A percentile compares a stretch with the other conserved stretches of the same genome.
Evolutionary conservation across 1,139 yeast genomes (phyloP).

Genomic region (Pneumocystis carinii): DNA sequence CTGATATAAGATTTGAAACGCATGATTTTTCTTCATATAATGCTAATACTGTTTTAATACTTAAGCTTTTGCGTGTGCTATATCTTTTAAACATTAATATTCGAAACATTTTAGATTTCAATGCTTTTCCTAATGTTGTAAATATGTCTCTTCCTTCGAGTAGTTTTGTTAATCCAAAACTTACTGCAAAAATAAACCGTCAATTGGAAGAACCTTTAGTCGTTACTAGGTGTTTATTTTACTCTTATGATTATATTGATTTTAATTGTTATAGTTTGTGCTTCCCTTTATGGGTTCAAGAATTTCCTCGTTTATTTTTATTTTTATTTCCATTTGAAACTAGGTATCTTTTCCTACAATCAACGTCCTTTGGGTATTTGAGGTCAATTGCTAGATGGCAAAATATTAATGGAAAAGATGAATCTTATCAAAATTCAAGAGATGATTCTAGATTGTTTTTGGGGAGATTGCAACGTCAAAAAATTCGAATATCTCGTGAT

Average conservation of each 20-base stretch:
- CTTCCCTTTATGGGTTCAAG: conserved; percentile 73
- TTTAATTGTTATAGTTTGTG: conserved; percentile 39
- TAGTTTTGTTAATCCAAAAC: conserved; percentile 58
- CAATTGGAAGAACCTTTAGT: conserved; percentile 83
- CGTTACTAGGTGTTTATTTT: conserved; percentile 34
- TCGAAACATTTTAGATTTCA: conserved; percentile 6
- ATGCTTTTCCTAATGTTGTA: conserved; percentile 19
- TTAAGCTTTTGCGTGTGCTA: conserved; percentile 43
- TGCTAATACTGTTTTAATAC: conserved; percentile 29
- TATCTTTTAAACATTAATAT: conserved; percentile 32
- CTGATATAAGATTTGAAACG: conserved; percentile 19
- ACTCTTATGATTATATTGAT: not conserved
- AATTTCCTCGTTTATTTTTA: conserved; percentile 56
- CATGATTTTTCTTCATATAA: conserved; percentile 29
- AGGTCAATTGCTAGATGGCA: conserved; percentile 74
- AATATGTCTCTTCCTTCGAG: conserved; percentile 26
- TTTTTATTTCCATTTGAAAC: conserved; percentile 78
- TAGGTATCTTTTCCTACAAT: conserved; percentile 60
- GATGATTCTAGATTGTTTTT: conserved; percentile 28
- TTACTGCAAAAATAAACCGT: conserved; percentile 72
- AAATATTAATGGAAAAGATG: conserved; percentile 22
- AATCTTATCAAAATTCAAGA: conserved; percentile 14
- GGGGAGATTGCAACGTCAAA: conserved; percentile 70
- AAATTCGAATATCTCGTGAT: conserved; percentile 60
- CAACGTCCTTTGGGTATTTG: conserved; percentile 85